A percentile compares a stretch with the other conserved stretches of the same genome.
Evolutionary conservation across 306 rosid genomes (phyloP).

Genomic region (Clitoria ternatea): DNA sequence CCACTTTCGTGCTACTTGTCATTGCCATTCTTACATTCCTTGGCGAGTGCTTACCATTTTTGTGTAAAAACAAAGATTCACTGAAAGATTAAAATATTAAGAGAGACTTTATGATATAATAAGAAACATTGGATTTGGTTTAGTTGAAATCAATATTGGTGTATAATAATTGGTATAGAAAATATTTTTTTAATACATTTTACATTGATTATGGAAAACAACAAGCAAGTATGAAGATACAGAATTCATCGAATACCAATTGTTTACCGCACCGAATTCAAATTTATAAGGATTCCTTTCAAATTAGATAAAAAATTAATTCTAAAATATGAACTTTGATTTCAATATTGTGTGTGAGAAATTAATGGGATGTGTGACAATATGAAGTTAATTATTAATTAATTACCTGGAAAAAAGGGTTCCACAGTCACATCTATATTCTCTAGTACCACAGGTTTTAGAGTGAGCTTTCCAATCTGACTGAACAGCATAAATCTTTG

Average conservation of each 20-base stretch:
- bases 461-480: constrained; percentile 96
- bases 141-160: too few relatives aligned
- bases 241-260: not conserved
- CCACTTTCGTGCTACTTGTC: constrained; percentile 39
- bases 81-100: not conserved
- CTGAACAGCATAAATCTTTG: constrained; percentile 79
- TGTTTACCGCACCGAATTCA: too few relatives aligned
- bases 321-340: not conserved
- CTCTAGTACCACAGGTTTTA: constrained; percentile 85
- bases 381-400: not conserved
- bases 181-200: too few relatives aligned
- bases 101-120: not conserved
- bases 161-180: too few relatives aligned
- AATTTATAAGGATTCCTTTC: not conserved
- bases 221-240: too few relatives aligned
- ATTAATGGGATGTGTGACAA: not conserved
- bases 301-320: not conserved
- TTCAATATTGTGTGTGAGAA: not conserved
- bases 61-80: constrained; percentile 7
- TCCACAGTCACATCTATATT: constrained; percentile 90
- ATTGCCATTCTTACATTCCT: constrained; percentile 8
- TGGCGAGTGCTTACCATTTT: constrained; percentile 26
- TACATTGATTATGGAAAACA: too few relatives aligned
- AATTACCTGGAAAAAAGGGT: constrained; percentile 77
- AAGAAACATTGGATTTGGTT: too few relatives aligned